A percentile compares a stretch with the other conserved stretches of the same genome.
Conservation (phyloP, 2,329 filamentous ascomycete genomes). For the Colletotrichum falcatum region DNA sequence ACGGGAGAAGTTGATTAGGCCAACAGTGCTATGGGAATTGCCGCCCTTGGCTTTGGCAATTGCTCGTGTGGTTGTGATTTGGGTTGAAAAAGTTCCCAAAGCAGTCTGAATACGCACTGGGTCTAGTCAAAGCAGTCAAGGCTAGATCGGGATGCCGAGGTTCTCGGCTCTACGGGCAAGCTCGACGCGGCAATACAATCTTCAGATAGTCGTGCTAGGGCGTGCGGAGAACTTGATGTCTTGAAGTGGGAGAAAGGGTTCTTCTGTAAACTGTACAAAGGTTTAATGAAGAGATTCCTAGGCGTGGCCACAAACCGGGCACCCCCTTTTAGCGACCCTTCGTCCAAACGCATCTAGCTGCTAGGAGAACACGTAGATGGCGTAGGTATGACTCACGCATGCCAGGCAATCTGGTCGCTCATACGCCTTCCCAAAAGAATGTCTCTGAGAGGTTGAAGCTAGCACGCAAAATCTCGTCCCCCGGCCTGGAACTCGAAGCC, state of each 20-base stretch:
- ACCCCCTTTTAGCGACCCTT: neutral
- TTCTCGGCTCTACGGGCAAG: constrained; percentile 18
- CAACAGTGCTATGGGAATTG: too few relatives aligned
- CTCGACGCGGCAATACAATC: constrained; percentile 17
- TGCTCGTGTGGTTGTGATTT: too few relatives aligned
- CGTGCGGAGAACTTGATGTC: constrained; percentile 27
- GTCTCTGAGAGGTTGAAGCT: constrained; percentile 24
- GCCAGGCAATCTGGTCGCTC: neutral
- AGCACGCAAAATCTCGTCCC: constrained; percentile 29
- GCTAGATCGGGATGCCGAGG: constrained; percentile 12
- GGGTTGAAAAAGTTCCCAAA: too few relatives aligned
- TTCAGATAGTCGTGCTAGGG: constrained; percentile 7
- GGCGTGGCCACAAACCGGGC: neutral
- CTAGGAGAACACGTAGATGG: neutral
- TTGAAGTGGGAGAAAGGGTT: constrained; percentile 18
- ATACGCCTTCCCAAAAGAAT: constrained; percentile 40
- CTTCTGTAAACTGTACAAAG: neutral
- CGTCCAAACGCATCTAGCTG: neutral
- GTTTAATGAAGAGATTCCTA: neutral
- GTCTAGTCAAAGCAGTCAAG: neutral
- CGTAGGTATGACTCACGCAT: neutral
- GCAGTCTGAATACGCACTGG: too few relatives aligned
- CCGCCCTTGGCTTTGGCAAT: too few relatives aligned
- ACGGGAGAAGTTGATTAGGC: too few relatives aligned
- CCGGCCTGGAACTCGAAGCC: constrained; percentile 32